Evolutionary conservation across 176 grass and related monocot genomes (phyloP), one percentile per base, ranked within the genome.

Genomic region (Oryza brachyantha): DNA sequence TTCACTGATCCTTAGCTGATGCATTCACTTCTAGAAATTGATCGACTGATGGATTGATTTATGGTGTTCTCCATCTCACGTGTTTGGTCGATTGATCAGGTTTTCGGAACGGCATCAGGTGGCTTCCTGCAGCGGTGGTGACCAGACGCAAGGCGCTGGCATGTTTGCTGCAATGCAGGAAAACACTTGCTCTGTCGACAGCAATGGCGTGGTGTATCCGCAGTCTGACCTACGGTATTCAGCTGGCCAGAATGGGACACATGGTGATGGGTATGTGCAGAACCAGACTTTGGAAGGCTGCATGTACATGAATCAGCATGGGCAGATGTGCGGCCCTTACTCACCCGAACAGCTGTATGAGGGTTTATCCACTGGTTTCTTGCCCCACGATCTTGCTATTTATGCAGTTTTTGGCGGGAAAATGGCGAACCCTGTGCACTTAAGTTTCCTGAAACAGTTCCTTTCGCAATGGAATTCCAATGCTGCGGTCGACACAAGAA

Each of bases 241-340:
- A 17, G 13, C 31, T 29, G 36, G 59, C 29, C 85, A 81, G 70
- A 82, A 80, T 4, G 69, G 70, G 76, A 22, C 22, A 14, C 29
- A 29, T 31, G 26, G 36, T 13, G 62, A 17, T 5, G 46, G 40
- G 34, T 54, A 71, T 37, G 5, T 10, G 34, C 85, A 66, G 64
- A 78, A 88, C 73, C 81, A 88, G 29, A 10, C 57, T 59, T 27
- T 83, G 5, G 86, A 88, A 67, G 92, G 92, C 46, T 98, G 90
- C 71, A 92, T 94, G 92, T 98, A 94, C 54, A 22, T 89, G 61
- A 92, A 92, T 54, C 85, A 92, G 66, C 75, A 85, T 14, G 90
- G 92, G 28, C 92, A 98, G 61, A 90, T 98, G 83, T 98, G 95
- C 3, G 95, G 95, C 48, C 92, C 95, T 40, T 98, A 98, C 57